Conservation (phyloP, 148 eudicot species). For the Vaccinium macrocarpon region DNA sequence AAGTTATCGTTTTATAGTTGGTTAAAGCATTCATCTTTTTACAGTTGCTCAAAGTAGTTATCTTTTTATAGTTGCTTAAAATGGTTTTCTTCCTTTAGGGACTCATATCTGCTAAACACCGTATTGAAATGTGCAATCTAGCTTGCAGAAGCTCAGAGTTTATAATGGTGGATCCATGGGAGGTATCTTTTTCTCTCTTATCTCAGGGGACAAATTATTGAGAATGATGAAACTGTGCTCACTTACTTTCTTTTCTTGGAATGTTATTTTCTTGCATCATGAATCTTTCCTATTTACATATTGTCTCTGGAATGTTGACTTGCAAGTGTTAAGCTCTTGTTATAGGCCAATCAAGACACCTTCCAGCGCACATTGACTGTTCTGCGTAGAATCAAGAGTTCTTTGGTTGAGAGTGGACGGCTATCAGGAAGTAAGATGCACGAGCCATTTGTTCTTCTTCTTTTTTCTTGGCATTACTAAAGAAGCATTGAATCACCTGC, state of each 20-base stretch:
- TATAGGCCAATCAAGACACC: conserved; percentile 68
- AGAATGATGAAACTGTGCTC: neutral
- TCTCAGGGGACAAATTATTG: neutral
- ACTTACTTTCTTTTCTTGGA: neutral
- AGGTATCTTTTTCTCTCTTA: conserved; percentile 45
- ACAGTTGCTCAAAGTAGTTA: conserved; percentile 22
- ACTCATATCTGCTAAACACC: conserved; percentile 76
- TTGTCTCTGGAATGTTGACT: neutral
- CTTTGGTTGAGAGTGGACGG: conserved; percentile 33
- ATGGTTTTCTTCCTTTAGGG: conserved; percentile 37
- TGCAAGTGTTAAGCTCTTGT: conserved; percentile 3
- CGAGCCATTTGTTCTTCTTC: neutral
- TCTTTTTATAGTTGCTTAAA: conserved; percentile 8
- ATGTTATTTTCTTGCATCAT: neutral
- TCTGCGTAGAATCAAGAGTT: conserved; percentile 64
- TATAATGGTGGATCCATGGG: conserved; percentile 94
- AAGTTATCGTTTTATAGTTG: neutral
- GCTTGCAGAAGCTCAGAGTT: conserved; percentile 84
- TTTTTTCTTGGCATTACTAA: neutral
- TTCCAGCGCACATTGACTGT: conserved; percentile 85
- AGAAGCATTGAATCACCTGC: neutral
- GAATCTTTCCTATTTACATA: neutral
- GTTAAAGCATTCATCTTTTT: conserved; percentile 7
- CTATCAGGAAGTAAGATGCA: conserved; percentile 47
- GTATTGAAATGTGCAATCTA: conserved; percentile 73